Base-by-base conservation (phyloP, 2,329 filamentous ascomycete species). In the Xylaria sp. region DNA sequence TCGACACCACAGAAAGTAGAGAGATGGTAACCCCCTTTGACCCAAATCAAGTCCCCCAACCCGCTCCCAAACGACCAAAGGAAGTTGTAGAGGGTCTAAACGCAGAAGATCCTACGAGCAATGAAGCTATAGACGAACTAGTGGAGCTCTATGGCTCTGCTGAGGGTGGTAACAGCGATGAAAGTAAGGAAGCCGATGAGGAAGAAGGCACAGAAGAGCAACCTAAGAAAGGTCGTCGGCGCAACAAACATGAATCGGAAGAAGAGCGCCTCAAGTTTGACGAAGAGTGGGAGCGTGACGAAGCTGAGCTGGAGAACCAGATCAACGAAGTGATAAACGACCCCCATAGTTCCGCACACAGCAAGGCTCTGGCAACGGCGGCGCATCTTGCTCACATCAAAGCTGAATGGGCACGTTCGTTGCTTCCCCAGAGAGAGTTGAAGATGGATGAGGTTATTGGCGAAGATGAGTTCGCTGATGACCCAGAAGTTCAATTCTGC, bases 381-480 rank as follows among this genome's bases (percentile, higher is more conserved):
- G 81, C 85, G 62, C 80, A 85, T 63, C 79, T 83, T 19, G 85
- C 84, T 1, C 78, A 79, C 5, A 81, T 85, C 15, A 83, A 83
- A 75, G 82, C 82, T 2, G 77, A 82, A 51, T 81, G 81, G 74
- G 82, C 81, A 27, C 77, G 83, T 17, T 77, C 80, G 15, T 78
- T 79, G 62, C 80, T 79, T 27, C 81, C 81, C 1, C 76, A 72
- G 31, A 82, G 78, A 68, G 77, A 78, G 29, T 79, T 84, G 10
- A 84, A 81, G 19, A 87, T 87, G 80, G 81, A 85, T 25, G 82
- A 84, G 6, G 87, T 90, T 54, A 89, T 96, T 19, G 87, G 84
- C 52, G 90, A 91, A 59, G 85, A 90, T 59, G 93, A 97, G 72
- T 97, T 98, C 71, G 91, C 89, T 37, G 88, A 96, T 69, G 95